Base-by-base conservation (phyloP, 768 basidiomycete species). In the Leccinum rimulosum region DNA sequence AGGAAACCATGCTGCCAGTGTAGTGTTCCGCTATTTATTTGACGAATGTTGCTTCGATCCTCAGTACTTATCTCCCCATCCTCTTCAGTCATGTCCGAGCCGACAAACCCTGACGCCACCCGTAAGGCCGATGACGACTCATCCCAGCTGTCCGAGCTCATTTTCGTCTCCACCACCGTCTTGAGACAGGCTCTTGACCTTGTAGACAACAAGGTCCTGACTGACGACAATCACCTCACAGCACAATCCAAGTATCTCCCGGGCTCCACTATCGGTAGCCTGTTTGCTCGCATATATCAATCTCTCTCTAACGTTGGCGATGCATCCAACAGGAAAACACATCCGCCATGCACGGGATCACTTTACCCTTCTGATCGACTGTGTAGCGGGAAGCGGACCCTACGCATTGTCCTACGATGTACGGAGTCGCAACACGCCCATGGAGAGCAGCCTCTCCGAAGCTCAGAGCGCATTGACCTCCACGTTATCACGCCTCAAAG, bases 291-390 rank as follows among this genome's bases (percentile, higher is more conserved):
- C 30, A 14, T 30, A 47, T 22, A 19, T 15, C 36, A 47, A 27
- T 50, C 56, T 30, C 19, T 8, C 35, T 36, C 55, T 54, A 14
- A 50, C 55, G 33, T 54, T 36, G 53, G 52, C 40, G 43, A 55
- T 50, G 11, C 25, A n/a, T 38, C 17, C 56, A 30, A 56, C 62
- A 93, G 91, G 91, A 52, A 94, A 94, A 75, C 92, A 94, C 69
- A 70, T 94, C 47, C 85, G 92, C 40, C 92, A 94, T 77, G 90
- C 89, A 25, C 80, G 88, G 56, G 92, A 93, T 67, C 93, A 94
- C 67, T 94, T 90, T 68, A 76, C 80, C 54, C 80, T 93, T 28
- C 79, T 93, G 6, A 66, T 85, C 47, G 82, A 87, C 35, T 82
- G 79, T 49, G 73, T 86, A 53, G 68, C 76, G 22, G 76, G 79